Base-by-base conservation (phyloP, 176 grass and related monocot genomes). In the Panicum miliaceum region DNA sequence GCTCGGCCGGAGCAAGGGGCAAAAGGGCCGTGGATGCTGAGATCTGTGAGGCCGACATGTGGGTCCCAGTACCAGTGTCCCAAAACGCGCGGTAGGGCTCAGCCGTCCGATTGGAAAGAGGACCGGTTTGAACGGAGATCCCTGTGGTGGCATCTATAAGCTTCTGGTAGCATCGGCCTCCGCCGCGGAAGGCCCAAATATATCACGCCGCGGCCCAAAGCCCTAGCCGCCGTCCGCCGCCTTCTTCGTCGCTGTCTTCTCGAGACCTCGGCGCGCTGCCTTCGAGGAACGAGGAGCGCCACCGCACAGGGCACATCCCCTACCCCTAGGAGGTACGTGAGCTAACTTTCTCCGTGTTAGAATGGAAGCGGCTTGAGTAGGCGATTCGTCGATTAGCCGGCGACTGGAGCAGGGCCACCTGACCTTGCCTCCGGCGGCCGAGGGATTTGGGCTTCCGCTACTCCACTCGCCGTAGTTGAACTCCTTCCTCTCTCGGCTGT, bases 151-250 rank as follows among this genome's bases (percentile, higher is more conserved):
- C 15, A 4, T 68, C 86, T 41, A n/a, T 12, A 83, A 71, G 54
- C 64, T 83, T 88, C 86, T 35, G 25, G 73, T 12, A 61, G 56
- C 52, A 23, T 77, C 86, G 18, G 42, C 22, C 63, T 13, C 29
- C 79, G 79, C 64, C 86, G 40, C 78, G 18, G 42, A 7, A 63
- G 29, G 43, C 29, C 20, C 72, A 52, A n/a, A 77, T 58, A 7
- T 53, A 57, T 57, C 40, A 18, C 38, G 12, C 61, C 48, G 78
- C 78, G 50, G 61, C 50, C 38, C 38, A 48, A 23, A 76, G 78
- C 64, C 50, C 85, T 81, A 76, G 48, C 37, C 14, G 26, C 26
- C 26, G 78, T 29, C 71, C 51, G 54, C 79, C 29, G 52, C 71
- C 51, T 47, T 23, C 47, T 8, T 59, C 69, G 43, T 41, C 58